Evolutionary conservation across 2,329 filamentous ascomycete species (phyloP).

Genomic region (Botryosphaeria dothidea): DNA sequence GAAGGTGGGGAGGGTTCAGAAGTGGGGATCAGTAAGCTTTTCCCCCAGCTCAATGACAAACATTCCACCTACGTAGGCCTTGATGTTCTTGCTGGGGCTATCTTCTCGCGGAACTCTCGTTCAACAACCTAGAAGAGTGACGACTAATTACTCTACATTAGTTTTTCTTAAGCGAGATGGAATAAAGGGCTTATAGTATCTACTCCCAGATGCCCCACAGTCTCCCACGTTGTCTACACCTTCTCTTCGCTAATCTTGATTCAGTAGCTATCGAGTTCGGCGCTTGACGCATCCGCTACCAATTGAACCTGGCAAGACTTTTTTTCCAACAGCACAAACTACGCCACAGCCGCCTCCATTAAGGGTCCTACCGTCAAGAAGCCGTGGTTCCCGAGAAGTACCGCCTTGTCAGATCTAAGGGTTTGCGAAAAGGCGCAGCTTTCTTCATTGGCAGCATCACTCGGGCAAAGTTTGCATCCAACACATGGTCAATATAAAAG

Average conservation of each 20-base stretch:
- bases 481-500: conserved; percentile 56
- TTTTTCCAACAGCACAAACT: conserved; percentile 56
- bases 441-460: conserved; percentile 54
- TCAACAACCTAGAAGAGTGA: conserved; percentile 3
- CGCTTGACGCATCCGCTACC: conserved; percentile 57
- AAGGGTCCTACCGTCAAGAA: conserved; percentile 51
- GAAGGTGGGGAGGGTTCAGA: background rate
- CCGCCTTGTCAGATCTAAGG: conserved; percentile 53
- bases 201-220: background rate
- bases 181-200: background rate
- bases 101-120: conserved; percentile 4
- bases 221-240: conserved; percentile 61
- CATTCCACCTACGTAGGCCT: conserved; percentile 28
- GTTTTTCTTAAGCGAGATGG: background rate
- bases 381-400: conserved; percentile 56
- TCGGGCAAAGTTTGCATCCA: conserved; percentile 57
- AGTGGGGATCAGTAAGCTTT: no score
- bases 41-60: no score
- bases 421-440: conserved; percentile 52
- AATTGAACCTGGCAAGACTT: conserved; percentile 56
- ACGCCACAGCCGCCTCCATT: conserved; percentile 55
- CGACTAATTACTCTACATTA: background rate
- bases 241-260: conserved; percentile 69
- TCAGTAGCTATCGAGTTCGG: conserved; percentile 62
- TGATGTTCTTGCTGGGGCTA: conserved; percentile 23